These are phyloP conservation scores for Termitomyces sp. DNA, from an alignment of 768 basidiomycete species.

Conservation along the genomic window DNA sequence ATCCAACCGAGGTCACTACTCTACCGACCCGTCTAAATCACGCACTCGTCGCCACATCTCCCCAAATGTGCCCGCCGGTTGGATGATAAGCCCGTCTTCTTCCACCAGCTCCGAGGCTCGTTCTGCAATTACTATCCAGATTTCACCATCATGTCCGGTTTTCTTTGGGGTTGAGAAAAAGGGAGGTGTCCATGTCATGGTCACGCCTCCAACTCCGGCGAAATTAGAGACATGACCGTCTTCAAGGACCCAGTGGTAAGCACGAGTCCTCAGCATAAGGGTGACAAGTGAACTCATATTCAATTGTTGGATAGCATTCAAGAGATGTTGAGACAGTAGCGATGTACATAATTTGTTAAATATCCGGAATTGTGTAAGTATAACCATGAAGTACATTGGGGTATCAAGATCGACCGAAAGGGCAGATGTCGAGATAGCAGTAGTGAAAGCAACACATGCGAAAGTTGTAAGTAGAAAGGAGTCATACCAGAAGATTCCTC, in stretches of 20 bases:
- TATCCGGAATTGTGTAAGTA: conserved; percentile 1
- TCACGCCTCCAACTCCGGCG: conserved; percentile 30
- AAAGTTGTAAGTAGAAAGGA: not conserved
- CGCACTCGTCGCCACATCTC: not conserved
- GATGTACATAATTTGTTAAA: conserved; percentile 8
- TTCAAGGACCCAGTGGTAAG: not conserved
- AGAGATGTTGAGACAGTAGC: not conserved
- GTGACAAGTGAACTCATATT: not conserved
- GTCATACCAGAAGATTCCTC: not conserved
- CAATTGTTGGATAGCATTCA: not conserved
- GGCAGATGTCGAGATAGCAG: not conserved
- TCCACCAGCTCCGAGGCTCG: conserved; percentile 3
- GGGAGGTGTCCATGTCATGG: conserved; percentile 21
- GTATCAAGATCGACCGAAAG: not conserved
- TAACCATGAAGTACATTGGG: not conserved
- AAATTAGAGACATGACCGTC: conserved; percentile 10
- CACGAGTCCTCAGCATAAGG: not conserved
- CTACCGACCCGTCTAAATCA: not conserved
- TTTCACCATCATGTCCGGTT: conserved; percentile 27
- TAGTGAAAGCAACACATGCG: not conserved
- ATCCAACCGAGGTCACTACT: not conserved
- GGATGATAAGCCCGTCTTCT: conserved; percentile 7
- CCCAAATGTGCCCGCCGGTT: not conserved
- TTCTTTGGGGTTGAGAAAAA: conserved; percentile 23
- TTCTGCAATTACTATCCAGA: conserved; percentile 9